Base-by-base conservation (phyloP, 2,329 filamentous ascomycete species). In the Dryadomyces quercivorus region DNA sequence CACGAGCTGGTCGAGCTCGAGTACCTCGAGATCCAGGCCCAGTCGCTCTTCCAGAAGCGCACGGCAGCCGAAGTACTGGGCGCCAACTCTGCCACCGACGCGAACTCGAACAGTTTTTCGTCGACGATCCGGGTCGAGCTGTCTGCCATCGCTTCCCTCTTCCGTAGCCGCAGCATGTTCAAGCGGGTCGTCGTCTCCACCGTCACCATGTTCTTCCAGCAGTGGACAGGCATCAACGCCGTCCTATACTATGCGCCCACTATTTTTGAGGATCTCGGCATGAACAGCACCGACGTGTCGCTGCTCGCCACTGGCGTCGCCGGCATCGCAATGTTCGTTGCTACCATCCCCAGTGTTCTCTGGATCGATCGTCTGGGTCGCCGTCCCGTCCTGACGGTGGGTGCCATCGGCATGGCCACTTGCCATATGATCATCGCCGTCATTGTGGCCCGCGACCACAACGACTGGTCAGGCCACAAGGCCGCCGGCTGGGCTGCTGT, bases 1-100 rank as follows among this genome's bases (percentile, higher is more conserved):
- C 77, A 89, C 62, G 81, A 87, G 55, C 75, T 88, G 0, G 78
- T 91, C 42, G 77, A 85, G 59, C 73, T 89, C 1, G 88, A 92
- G 62, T 89, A 85, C 63, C 76, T 89, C n/a, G 87, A 92, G 65
- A 91, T 92, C 69, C 87, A 88, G 66, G 85, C 86, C 0, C 84
- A 89, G 65, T 84, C 81, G 0, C 66, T 86, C 18, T 93, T 92
- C 60, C 86, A 92, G 67, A 87, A 90, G 69, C 78, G 81, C 38
- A 81, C 80, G 1, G 74, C 84, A 10, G 77, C 78, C 0, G 82
- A 85, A 58, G 74, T n/a, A 13, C n/a, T 44, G 16, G n/a, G 42
- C 5, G 18, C 42, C 16, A 12, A n/a, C 7, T 9, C 40, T 12
- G 18, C 42, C n/a, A 2, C 43, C 72, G 84, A 38, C 70, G 86